These are phyloP conservation scores for Leccinum ponderosum DNA, from an alignment of 1,284 basidiomycete species.

Conservation along the genomic window DNA sequence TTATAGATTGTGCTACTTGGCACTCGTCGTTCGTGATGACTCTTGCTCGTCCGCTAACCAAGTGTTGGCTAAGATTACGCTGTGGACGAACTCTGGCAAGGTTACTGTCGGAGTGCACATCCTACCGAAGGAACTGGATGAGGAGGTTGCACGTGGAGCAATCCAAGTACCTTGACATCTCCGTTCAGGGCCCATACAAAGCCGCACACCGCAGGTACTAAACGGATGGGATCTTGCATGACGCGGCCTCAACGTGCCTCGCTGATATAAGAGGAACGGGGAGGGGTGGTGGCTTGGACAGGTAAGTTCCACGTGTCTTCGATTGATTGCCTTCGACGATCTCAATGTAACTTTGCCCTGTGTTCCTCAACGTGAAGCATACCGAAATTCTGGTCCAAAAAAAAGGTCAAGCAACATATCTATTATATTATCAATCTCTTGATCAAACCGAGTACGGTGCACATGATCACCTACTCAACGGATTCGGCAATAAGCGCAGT, in stretches of 20 bases:
- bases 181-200: constrained; percentile 92
- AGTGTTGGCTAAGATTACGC: constrained; percentile 96
- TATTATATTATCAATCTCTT: constrained; percentile 2
- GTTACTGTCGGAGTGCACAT: constrained; percentile 97
- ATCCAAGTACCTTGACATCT: constrained; percentile 92
- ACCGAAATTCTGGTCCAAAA: too few species aligned
- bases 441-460: not conserved
- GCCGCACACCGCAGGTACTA: constrained; percentile 77
- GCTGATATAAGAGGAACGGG: constrained; percentile 50
- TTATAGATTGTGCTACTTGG: constrained; percentile 74
- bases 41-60: constrained; percentile 99
- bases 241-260: constrained; percentile 77
- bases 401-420: too few species aligned
- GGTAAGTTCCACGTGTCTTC: too few species aligned
- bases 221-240: constrained; percentile 32
- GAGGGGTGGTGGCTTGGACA: too few species aligned
- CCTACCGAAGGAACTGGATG: constrained; percentile 96
- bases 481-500: constrained; percentile 6
- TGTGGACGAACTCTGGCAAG: constrained; percentile 90
- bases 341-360: too few species aligned
- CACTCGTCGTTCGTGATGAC: constrained; percentile 97
- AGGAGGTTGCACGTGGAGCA: constrained; percentile 97
- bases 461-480: not conserved
- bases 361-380: too few species aligned
- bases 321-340: too few species aligned